A percentile compares a stretch with the other conserved stretches of the same genome.
Conservation (phyloP, 2,329 filamentous ascomycete species). For the Alternaria infectoria region DNA sequence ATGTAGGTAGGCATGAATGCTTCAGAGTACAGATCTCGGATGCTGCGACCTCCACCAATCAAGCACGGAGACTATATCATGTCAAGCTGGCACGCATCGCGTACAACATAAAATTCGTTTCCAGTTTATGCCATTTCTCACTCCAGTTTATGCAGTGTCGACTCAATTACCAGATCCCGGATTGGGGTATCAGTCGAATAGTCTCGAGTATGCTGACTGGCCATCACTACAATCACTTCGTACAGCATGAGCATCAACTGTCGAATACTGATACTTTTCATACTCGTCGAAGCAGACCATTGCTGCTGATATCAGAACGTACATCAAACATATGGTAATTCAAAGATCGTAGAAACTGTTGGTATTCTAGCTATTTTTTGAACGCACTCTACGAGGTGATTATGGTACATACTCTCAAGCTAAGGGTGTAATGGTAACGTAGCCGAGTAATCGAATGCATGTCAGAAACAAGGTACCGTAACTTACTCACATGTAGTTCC, state of each 20-base stretch:
- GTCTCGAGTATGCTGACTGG: background rate
- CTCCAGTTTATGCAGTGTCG: background rate
- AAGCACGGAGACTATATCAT: background rate
- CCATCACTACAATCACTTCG: background rate
- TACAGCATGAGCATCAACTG: background rate
- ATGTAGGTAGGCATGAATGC: background rate
- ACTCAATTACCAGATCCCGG: background rate
- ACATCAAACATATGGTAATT: background rate
- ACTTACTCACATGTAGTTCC: conserved; percentile 11
- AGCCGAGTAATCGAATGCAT: background rate
- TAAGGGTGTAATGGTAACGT: background rate
- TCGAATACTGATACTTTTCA: background rate
- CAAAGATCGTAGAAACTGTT: background rate
- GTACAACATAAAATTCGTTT: background rate
- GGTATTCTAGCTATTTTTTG: background rate
- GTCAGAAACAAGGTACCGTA: background rate
- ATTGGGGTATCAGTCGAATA: background rate
- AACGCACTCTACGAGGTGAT: background rate
- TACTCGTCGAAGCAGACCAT: background rate
- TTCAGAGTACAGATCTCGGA: background rate
- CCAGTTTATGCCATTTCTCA: background rate
- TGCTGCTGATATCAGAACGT: background rate
- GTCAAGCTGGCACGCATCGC: background rate
- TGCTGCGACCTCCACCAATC: background rate
- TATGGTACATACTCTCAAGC: background rate